Evolutionary conservation across 768 basidiomycete species (phyloP).

Genomic region (Suillus subluteus): DNA sequence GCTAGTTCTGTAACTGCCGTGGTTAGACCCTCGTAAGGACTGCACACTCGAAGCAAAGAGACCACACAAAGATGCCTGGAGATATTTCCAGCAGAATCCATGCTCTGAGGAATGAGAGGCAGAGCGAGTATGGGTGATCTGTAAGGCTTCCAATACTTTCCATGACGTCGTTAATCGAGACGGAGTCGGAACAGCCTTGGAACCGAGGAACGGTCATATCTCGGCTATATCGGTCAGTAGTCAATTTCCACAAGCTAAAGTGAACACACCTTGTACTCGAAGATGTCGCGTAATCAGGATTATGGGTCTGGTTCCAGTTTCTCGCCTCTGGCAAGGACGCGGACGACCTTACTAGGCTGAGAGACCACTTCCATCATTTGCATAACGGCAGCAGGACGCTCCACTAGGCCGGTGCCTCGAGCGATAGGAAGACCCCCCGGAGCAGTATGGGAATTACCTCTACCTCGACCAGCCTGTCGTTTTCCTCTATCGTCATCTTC

Average conservation of each 20-base stretch:
- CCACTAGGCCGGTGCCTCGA: constrained; percentile 56
- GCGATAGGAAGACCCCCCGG: constrained; percentile 22
- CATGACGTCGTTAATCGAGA: constrained; percentile 9
- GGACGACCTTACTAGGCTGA: constrained; percentile 74
- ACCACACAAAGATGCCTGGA: constrained; percentile 11
- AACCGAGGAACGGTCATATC: constrained; percentile 10
- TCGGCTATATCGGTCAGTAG: constrained; percentile 6
- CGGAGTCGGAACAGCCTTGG: constrained; percentile 5
- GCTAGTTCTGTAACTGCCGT: constrained; percentile 3
- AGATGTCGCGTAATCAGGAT: neutral
- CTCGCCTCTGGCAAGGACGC: constrained; percentile 84
- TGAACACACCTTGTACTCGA: constrained; percentile 10
- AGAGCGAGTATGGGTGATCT: constrained; percentile 9
- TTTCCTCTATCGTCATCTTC: constrained; percentile 40
- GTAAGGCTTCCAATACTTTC: constrained; percentile 8
- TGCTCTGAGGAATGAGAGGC: constrained; percentile 1
- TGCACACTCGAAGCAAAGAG: constrained; percentile 10
- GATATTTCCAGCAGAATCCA: constrained; percentile 7
- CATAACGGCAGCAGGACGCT: constrained; percentile 76
- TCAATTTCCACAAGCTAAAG: neutral
- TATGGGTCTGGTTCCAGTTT: constrained; percentile 64
- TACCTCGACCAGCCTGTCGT: constrained; percentile 31
- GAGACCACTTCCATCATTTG: constrained; percentile 82
- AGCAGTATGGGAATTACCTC: constrained; percentile 29
- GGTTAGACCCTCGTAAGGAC: constrained; percentile 1